These are phyloP conservation scores for Penicillium nucicola DNA, from an alignment of 495 filamentous ascomycete genomes.

Conservation along the genomic window DNA sequence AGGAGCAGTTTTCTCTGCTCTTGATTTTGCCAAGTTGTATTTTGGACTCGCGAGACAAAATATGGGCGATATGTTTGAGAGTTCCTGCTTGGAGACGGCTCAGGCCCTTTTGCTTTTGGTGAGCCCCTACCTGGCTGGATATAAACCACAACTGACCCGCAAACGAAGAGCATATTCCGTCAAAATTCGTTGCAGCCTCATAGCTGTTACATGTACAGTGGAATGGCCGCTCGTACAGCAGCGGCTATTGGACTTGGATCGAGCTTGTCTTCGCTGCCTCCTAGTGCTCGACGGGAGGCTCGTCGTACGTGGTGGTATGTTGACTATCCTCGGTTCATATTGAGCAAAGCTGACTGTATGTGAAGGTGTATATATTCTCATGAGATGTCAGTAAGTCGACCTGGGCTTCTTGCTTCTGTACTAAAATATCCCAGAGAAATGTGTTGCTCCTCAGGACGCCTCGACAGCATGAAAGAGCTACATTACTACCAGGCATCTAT, in stretches of 20 bases:
- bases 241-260: constrained; percentile 24
- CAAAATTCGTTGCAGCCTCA: constrained; percentile 25
- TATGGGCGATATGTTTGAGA: constrained; percentile 26
- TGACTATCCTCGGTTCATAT: neutral
- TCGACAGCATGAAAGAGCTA: constrained; percentile 29
- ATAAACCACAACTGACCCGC: neutral
- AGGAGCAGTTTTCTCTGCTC: constrained; percentile 7
- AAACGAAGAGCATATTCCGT: constrained; percentile 16
- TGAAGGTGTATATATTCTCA: constrained; percentile 18
- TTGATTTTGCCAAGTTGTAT: constrained; percentile 26
- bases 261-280: constrained; percentile 20
- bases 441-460: constrained; percentile 27
- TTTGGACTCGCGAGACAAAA: constrained; percentile 20
- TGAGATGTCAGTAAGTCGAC: constrained; percentile 14
- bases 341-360: too few species aligned
- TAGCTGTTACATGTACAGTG: constrained; percentile 26
- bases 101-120: constrained; percentile 26
- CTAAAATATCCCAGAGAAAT: constrained; percentile 16
- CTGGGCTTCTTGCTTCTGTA: neutral
- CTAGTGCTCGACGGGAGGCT: constrained; percentile 14
- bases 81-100: constrained; percentile 21
- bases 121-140: neutral
- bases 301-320: constrained; percentile 27
- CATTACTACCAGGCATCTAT: constrained; percentile 24
- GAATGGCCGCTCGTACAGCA: constrained; percentile 25